Percentiles rank a stretch among this genome's conserved stretches.
Evolutionary conservation across 345 rosid genomes (phyloP).

Genomic region (Raphanus sativus): DNA sequence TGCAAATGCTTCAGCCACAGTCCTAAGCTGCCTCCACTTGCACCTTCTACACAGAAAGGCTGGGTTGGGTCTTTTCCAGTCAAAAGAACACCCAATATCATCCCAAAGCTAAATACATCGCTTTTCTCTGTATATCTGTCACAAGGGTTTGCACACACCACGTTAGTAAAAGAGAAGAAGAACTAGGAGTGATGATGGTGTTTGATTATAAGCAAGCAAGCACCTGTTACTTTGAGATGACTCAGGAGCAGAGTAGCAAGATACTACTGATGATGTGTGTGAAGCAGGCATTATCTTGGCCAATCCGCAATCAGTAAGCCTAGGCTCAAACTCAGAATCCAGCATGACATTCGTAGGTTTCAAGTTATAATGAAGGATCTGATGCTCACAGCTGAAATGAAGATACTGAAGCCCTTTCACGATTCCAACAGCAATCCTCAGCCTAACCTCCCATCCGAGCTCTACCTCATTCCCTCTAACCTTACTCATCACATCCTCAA

Average conservation of each 20-base stretch:
- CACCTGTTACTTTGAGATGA: slow-evolving; percentile 79
- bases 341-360: slow-evolving; percentile 90
- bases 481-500: slow-evolving; percentile 76
- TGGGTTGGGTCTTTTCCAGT: slow-evolving; percentile 78
- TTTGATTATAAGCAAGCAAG: not conserved
- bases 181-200: not conserved
- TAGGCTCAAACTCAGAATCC: slow-evolving; percentile 88
- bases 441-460: slow-evolving; percentile 83
- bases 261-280: slow-evolving; percentile 33
- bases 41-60: slow-evolving; percentile 63
- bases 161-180: slow-evolving; percentile 22
- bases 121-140: slow-evolving; percentile 83
- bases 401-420: slow-evolving; percentile 88
- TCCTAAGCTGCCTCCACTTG: slow-evolving; percentile 56
- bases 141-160: slow-evolving; percentile 8
- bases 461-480: slow-evolving; percentile 64
- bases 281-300: slow-evolving; percentile 62
- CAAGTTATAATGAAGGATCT: slow-evolving; percentile 74
- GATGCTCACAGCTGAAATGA: slow-evolving; percentile 62
- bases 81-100: slow-evolving; percentile 78
- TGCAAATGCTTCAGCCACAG: slow-evolving; percentile 86
- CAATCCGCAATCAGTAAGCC: slow-evolving; percentile 79
- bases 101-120: slow-evolving; percentile 92
- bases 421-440: slow-evolving; percentile 82
- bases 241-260: slow-evolving; percentile 77